Evolutionary conservation across 108 stramenopile genomes (phyloP).

Genomic region (Nitzschia putrida): DNA sequence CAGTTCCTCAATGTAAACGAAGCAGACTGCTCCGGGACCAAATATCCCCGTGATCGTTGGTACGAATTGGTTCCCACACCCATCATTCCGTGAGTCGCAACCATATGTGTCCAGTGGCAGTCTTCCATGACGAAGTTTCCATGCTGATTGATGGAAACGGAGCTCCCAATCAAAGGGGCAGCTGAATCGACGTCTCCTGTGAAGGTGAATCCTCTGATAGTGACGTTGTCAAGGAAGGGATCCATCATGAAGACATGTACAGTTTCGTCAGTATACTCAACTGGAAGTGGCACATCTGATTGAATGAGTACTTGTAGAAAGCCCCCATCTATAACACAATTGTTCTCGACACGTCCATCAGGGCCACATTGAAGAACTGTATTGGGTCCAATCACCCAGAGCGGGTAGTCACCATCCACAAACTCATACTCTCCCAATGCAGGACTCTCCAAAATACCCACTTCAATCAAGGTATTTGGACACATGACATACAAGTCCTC

Average conservation of each 20-base stretch:
- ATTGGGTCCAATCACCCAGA: conserved; percentile 4
- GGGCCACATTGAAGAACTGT: conserved; percentile 16
- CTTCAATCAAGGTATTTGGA: conserved; percentile 13
- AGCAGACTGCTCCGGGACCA: not conserved
- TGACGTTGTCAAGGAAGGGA: not conserved
- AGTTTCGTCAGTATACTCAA: not conserved
- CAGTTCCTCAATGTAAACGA: not conserved
- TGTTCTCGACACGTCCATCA: conserved; percentile 19
- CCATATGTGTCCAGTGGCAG: conserved; percentile 13
- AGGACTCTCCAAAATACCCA: conserved; percentile 10
- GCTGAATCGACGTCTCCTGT: not conserved
- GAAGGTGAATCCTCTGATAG: conserved; percentile 5
- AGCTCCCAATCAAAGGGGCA: not conserved
- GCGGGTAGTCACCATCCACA: conserved; percentile 14
- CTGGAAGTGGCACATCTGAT: not conserved
- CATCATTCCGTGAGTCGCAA: conserved; percentile 2
- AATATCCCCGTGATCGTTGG: not conserved
- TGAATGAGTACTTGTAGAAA: conserved; percentile 11
- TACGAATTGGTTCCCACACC: not conserved
- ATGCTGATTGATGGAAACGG: conserved; percentile 4
- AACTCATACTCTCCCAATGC: not conserved
- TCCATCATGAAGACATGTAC: not conserved
- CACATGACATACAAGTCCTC: conserved; percentile 7
- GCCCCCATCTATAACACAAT: conserved; percentile 22
- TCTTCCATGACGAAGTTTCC: conserved; percentile 16